Base-by-base conservation (phyloP, 1,284 basidiomycete genomes). In the Ganoderma lingzhi region DNA sequence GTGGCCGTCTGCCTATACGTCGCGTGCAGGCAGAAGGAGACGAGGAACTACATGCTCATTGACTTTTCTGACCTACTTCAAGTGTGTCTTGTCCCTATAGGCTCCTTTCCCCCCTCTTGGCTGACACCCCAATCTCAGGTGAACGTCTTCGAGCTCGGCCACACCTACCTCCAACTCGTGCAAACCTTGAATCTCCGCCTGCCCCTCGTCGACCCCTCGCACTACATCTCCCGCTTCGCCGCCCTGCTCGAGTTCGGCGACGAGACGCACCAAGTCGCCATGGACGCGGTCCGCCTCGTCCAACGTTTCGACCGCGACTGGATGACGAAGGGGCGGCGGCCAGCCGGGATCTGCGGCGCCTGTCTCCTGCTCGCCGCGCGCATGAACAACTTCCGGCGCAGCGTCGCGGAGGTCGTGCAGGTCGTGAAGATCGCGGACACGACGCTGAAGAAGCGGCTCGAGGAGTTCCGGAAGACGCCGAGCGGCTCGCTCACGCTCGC, bases 341-440 rank as follows among this genome's bases (percentile, higher is more conserved):
- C 98, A 0, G 96, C 98, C 0, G 98, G 98, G 19, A 97, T 99
- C 69, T 99, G 97, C 79, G 98, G 98, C 39, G 98, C 98, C 0
- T 96, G 95, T 44, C 87, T 99, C 17, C 87, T 99, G 48, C 89
- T 99, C 23, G 98, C 98, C 0, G 97, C 96, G 41, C 91, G 98
- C 28, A 99, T 99, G 98, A 98, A 98, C 82, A 96, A 98, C 79
- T 99, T 98, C 78, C 86, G 97, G 48, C 87, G 98, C 58, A 95
- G 92, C 30, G 87, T 99, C 2, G 94, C 97, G 77, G 98, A 99
- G 81, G 93, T 99, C 64, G 96, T 99, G 14, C 96, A 98, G 79
- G 96, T 99, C 9, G 98, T 99, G 75, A 99, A 99, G 83, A 98
- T 99, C 73, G 96, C 97, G 35, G 96, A 99, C 75, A 92, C 92